A percentile compares a stretch with the other conserved stretches of the same genome.
Evolutionary conservation across 192 early-diverging fungal genomes (phyloP).

Genomic region (Entomortierella chlamydospora): DNA sequence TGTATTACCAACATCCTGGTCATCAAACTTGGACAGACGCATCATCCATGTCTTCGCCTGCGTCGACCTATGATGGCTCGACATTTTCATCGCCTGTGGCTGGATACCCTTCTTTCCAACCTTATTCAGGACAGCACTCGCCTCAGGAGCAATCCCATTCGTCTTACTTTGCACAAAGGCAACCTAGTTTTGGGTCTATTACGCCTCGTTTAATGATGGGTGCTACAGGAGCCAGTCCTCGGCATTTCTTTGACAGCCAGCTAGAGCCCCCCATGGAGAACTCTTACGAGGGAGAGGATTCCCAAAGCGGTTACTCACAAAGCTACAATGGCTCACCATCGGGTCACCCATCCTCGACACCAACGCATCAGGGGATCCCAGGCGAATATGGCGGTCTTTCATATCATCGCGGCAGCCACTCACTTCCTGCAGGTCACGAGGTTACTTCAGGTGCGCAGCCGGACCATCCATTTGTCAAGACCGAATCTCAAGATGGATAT

Average conservation of each 20-base stretch:
- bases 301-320: neutral
- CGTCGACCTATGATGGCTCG: constrained; percentile 42
- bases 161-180: constrained; percentile 28
- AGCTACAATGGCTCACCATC: constrained; percentile 7
- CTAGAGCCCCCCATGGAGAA: constrained; percentile 34
- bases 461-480: constrained; percentile 12
- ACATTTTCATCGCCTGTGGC: constrained; percentile 40
- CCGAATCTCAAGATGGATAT: constrained; percentile 11
- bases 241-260: constrained; percentile 38
- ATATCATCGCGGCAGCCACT: neutral
- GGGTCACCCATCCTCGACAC: neutral
- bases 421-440: constrained; percentile 1
- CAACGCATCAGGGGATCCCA: neutral
- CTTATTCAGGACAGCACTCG: constrained; percentile 17
- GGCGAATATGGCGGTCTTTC: neutral
- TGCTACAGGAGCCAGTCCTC: constrained; percentile 14
- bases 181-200: constrained; percentile 37
- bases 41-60: constrained; percentile 42
- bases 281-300: constrained; percentile 16
- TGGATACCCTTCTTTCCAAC: constrained; percentile 12
- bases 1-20: constrained; percentile 12
- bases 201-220: constrained; percentile 42
- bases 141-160: constrained; percentile 33
- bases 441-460: neutral
- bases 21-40: constrained; percentile 29